Percentiles rank a stretch among this genome's conserved stretches.
phyloP scores from a whole-genome alignment of 148 eudicot genomes.

The Amaranthus palmeri region DNA sequence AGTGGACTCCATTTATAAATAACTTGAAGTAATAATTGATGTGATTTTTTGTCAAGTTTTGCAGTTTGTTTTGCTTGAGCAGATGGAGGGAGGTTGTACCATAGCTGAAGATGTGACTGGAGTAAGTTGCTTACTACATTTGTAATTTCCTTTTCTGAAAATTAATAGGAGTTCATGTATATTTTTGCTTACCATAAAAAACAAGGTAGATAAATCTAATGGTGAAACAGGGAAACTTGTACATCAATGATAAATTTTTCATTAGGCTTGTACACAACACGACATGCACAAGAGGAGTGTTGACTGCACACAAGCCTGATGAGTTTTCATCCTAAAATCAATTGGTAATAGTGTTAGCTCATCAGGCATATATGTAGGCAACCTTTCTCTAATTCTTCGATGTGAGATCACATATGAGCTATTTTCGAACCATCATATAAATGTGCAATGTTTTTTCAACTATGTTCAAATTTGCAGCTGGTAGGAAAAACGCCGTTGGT shows the following conservation, averaged over 20 bases:
- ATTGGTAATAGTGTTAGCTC: too few species aligned
- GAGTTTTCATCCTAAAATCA: too few species aligned
- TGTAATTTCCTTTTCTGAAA: background rate
- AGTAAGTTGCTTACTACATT: slow-evolving; percentile 17
- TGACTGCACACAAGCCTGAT: too few species aligned
- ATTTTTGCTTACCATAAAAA: background rate
- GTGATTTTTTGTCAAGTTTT: background rate
- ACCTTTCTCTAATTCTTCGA: too few species aligned
- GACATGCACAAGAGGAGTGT: too few species aligned
- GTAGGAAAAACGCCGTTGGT: slow-evolving; percentile 77
- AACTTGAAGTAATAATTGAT: too few species aligned
- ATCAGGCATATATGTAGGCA: too few species aligned
- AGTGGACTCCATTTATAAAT: too few species aligned
- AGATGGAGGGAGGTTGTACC: slow-evolving; percentile 32
- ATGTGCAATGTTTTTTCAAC: background rate
- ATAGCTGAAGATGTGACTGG: slow-evolving; percentile 35
- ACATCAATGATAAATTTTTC: background rate
- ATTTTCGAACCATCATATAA: background rate
- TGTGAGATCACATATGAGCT: too few species aligned
- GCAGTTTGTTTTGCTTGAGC: slow-evolving; percentile 7
- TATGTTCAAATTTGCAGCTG: slow-evolving; percentile 25
- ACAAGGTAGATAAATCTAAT: background rate
- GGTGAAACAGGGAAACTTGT: background rate
- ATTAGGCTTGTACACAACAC: too few species aligned
- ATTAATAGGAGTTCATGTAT: too few species aligned